Base-by-base conservation (phyloP, 805 yeast genomes). In the Candida qinlingensis region DNA sequence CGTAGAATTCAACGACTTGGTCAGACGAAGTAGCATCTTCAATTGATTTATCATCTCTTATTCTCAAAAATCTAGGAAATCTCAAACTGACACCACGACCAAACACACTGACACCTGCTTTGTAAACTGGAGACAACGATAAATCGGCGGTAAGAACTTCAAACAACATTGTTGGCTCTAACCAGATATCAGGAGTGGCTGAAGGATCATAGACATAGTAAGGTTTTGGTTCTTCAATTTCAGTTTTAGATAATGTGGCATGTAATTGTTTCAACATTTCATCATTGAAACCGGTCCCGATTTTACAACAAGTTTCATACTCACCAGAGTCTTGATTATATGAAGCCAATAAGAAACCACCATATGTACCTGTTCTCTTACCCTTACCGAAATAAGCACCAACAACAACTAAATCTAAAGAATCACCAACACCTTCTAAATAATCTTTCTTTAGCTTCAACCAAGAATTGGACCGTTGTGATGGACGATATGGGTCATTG, bases 201-300 rank as follows among this genome's bases (percentile, higher is more conserved):
- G 79, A 79, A 1, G 86, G 67, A 60, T 86, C 94, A 62, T 78
- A 88, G 2, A 83, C 74, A 53, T 78, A 80, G 47, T 82, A 85
- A 0, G 85, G 73, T 55, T 81, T 85, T 2, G 96, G 85, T n/a
- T 64, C 69, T 0, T 69, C 60, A 11, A 80, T 76, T 46, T 81
- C 94, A 0, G 89, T 80, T 3, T 87, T 83, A 39, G 83, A 79
- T 49, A 94, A 73, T 43, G 72, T 72, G 28, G 75, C 77, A 58
- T 83, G 73, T 33, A 94, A 64, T 29, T 67, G 68, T 35, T 79
- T 80, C 49, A 94, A 73, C 60, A 82, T 77, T 54, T 85, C 97
- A 55, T 94, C 99, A 38, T 90, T 80, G 62, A 94, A 94, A 0
- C 99, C 99, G 0, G 99, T 94, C 42, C 99, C 99, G 47, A 95